These are phyloP conservation scores for Paramyrothecium roridum DNA, from an alignment of 2,329 filamentous ascomycete genomes.

Conservation along the genomic window DNA sequence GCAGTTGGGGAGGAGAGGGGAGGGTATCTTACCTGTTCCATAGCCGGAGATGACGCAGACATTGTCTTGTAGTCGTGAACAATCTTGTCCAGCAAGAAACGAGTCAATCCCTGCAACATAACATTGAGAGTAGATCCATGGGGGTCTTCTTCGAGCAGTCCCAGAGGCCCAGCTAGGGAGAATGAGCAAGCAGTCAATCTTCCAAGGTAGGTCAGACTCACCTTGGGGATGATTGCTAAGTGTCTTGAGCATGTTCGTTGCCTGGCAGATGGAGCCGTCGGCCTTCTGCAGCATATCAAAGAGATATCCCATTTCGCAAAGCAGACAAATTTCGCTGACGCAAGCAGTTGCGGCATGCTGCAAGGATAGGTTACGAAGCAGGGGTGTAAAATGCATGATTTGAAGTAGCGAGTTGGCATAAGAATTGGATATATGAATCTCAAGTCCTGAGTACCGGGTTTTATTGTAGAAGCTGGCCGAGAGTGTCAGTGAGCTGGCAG, in stretches of 20 bases:
- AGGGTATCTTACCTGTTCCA: conserved; percentile 60
- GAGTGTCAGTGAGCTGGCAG: conserved; percentile 13
- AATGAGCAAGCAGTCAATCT: conserved; percentile 13
- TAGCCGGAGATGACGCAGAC: conserved; percentile 54
- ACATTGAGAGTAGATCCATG: conserved; percentile 69
- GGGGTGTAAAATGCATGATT: conserved; percentile 84
- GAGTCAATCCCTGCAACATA: conserved; percentile 82
- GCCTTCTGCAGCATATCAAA: conserved; percentile 99
- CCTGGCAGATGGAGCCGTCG: conserved; percentile 89
- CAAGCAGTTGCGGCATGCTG: conserved; percentile 87
- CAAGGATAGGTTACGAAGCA: conserved; percentile 83
- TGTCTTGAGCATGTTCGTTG: conserved; percentile 89
- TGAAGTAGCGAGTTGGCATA: conserved; percentile 93
- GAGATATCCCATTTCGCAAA: conserved; percentile 92
- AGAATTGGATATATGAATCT: conserved; percentile 95
- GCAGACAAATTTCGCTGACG: conserved; percentile 74
- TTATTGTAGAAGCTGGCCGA: conserved; percentile 81
- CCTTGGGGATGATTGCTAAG: conserved; percentile 80
- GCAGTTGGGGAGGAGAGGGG: neutral
- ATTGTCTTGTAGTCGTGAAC: conserved; percentile 72
- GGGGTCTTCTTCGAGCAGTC: conserved; percentile 80
- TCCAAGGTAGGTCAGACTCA: conserved; percentile 21
- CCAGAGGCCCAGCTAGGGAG: conserved; percentile 61
- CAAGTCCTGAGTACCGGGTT: conserved; percentile 84
- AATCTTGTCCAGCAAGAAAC: conserved; percentile 82